These are phyloP conservation scores for Diplocarpon rosae DNA, from an alignment of 2,329 filamentous ascomycete genomes.

Conservation along the genomic window DNA sequence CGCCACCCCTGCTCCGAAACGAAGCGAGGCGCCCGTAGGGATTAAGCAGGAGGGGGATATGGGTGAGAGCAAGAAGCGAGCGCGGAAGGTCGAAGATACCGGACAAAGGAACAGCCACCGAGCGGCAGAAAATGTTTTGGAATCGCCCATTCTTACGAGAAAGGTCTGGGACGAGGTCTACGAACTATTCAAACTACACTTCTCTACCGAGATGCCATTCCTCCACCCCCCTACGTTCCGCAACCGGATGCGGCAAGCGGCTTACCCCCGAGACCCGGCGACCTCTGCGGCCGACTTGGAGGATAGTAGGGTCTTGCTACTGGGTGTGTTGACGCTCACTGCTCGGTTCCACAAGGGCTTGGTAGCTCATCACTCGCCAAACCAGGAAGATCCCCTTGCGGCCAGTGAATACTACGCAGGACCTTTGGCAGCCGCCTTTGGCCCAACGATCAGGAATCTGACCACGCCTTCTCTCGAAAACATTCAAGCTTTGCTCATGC, in stretches of 20 bases:
- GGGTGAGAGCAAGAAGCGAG: slow-evolving; percentile 37
- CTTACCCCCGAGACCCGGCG: slow-evolving; percentile 25
- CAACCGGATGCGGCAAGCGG: slow-evolving; percentile 36
- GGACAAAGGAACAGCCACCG: slow-evolving; percentile 27
- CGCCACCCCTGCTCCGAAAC: slow-evolving; percentile 24
- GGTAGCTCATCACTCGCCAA: slow-evolving; percentile 35
- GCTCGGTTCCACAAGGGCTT: slow-evolving; percentile 55
- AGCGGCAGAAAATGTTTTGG: slow-evolving; percentile 47
- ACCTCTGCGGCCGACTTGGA: slow-evolving; percentile 21
- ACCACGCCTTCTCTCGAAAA: slow-evolving; percentile 47
- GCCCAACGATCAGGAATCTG: slow-evolving; percentile 36
- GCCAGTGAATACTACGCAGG: slow-evolving; percentile 56
- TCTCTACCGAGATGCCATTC: slow-evolving; percentile 61
- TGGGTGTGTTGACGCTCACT: slow-evolving; percentile 59
- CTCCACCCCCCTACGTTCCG: slow-evolving; percentile 55
- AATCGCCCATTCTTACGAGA: slow-evolving; percentile 49
- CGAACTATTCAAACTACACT: slow-evolving; percentile 60
- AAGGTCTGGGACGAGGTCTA: slow-evolving; percentile 60
- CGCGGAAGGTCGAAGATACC: slow-evolving; percentile 28
- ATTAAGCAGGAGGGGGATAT: slow-evolving; percentile 22
- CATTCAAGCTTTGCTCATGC: slow-evolving; percentile 58
- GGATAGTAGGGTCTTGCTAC: slow-evolving; percentile 45
- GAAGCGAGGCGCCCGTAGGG: slow-evolving; percentile 21
- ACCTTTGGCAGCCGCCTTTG: slow-evolving; percentile 42
- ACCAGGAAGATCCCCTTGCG: slow-evolving; percentile 36